Evolutionary conservation across 2,329 filamentous ascomycete genomes (phyloP), one percentile per base, ranked within the genome.

Genomic region (Aspergillus udagawae): DNA sequence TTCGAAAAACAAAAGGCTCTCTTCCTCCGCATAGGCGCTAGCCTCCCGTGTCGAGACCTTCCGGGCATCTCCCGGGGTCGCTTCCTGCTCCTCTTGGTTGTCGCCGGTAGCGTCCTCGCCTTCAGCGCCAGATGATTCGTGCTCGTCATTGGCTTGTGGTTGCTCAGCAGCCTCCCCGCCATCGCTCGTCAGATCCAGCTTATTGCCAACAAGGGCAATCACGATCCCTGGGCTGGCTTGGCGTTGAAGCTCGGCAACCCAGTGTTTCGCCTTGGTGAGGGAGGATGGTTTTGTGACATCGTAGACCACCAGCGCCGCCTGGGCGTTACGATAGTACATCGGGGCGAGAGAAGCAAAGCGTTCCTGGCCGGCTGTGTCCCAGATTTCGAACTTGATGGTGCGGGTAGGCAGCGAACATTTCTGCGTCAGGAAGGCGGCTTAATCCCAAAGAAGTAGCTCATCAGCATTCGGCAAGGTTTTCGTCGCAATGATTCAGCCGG

Each of bases 301-400:
- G 85, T 97, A 99, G 73, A 97, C 93, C 61, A 99, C 93, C 65
- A 99, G 89, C 14, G 94, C 94, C 63, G 92, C 92, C 80, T 97
- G 93, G 52, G 94, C 94, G 75, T 99, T 97, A 77, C 93, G 92
- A 82, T 97, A 97, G 84, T 99, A 99, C 94, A 97, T 97, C 68
- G 93, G 94, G 53, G 94, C 94, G 60, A 97, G 86, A 52, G 90
- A 95, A 67, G 93, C 93, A 73, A 97, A 99, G 63, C 93, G 91
- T 81, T 99, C 93, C 78, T 99, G 93, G 72, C 93, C 93, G 47
- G 94, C 93, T 17, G 93, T 97, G 80, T 99, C 93, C 93, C 93
- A 99, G 71, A 99, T 97, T 75, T 93, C 90, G 72, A 93, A 93
- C 64, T 76, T 77, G 65, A 77, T 77, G 57, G 91, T 97, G 73